Base-by-base conservation (phyloP, 805 yeast species). In the Clavispora fructus region DNA sequence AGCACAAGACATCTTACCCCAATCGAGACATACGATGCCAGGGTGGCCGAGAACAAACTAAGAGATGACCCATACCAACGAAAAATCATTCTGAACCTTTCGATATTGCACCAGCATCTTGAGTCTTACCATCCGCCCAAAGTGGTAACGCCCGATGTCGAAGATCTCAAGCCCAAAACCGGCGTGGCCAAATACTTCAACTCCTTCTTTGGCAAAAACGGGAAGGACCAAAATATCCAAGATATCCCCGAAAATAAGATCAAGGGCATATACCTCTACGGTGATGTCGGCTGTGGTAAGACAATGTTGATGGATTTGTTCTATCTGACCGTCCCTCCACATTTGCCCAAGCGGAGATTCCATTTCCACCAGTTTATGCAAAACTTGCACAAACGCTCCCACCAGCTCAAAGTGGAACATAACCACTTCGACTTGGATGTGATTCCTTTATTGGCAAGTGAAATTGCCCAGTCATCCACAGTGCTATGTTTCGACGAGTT, bases 301-400 rank as follows among this genome's bases (percentile, higher is more conserved):
- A 94, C 99, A 7, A 92, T 94, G 97, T 72, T 94, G 49, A 92
- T 94, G 98, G 98, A 94, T 65, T 72, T 94, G 54, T 94, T 94
- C 59, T 94, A 91, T 66, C 72, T 79, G 17, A 88, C 96, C 0
- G 77, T 92, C 14, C 97, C 98, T 0, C 43, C 65, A 0, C 87
- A 85, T 60, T 70, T 94, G 48, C 77, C 92, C 11, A 89, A 90
- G 59, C 77, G 74, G 56, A 75, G 99, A 53, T 73, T 92, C 40
- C 99, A 94, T 65, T 94, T 94, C 73, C 99, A 94, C 65, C 96
- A 90, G 56, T 94, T 94, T 64, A 94, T 94, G 97, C 98, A 94
- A 62, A 79, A 82, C 55, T 76, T 94, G 40, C 99, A 94, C 67
- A 88, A 87, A 57, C 74, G 96, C 58, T 78, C 88, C 1, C 97